Percentiles rank a stretch among this genome's conserved stretches.
phyloP scores from a whole-genome alignment of 768 basidiomycete species.

The Roridomyces roridus region DNA sequence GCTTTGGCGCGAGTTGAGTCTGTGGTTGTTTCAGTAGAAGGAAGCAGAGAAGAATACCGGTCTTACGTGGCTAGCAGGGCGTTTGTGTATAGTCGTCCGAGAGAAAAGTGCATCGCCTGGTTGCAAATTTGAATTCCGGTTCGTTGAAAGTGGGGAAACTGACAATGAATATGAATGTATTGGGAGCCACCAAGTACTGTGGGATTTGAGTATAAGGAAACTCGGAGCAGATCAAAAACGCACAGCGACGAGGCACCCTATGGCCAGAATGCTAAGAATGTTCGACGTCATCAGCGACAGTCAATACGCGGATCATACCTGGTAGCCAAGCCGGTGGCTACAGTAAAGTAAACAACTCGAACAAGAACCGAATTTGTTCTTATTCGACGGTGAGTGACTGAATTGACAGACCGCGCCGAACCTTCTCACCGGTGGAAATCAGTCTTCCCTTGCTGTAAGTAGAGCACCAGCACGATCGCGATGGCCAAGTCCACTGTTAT shows the following conservation, averaged over 20 bases:
- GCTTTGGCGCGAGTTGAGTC: conserved; percentile 18
- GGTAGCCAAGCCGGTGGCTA: conserved; percentile 15
- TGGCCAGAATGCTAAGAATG: conserved; percentile 12
- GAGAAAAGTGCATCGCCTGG: conserved; percentile 34
- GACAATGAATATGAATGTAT: conserved; percentile 31
- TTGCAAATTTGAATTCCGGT: neutral
- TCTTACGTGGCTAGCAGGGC: conserved; percentile 32
- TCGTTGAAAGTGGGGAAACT: neutral
- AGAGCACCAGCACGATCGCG: conserved; percentile 14
- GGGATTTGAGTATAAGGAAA: neutral
- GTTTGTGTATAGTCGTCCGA: conserved; percentile 33
- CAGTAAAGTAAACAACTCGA: conserved; percentile 14
- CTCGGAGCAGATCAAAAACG: neutral
- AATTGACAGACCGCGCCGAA: neutral
- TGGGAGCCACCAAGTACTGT: conserved; percentile 26
- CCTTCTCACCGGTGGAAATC: conserved; percentile 11
- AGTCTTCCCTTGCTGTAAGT: conserved; percentile 14
- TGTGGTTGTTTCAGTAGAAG: neutral
- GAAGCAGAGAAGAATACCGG: neutral
- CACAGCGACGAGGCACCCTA: conserved; percentile 12
- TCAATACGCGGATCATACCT: conserved; percentile 6
- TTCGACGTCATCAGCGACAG: neutral
- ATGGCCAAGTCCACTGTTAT: conserved; percentile 13
- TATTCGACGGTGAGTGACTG: neutral
- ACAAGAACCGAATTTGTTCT: conserved; percentile 17